Evolutionary conservation across 164 flowering plant genomes (phyloP).

Genomic region (Umbellularia californica): DNA sequence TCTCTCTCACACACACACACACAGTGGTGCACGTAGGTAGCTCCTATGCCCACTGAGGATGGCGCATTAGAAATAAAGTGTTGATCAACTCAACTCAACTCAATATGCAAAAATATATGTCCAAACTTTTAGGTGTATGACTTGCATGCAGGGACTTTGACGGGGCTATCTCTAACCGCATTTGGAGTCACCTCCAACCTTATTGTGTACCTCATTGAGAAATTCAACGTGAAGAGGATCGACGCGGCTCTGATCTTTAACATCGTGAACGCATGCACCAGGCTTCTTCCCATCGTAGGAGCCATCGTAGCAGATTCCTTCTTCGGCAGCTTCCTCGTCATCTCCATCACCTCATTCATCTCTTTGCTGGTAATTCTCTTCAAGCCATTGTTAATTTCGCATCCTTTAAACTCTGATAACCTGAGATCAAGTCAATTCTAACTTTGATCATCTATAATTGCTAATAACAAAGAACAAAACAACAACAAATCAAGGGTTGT

Average conservation of each 20-base stretch:
- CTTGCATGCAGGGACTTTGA: conserved; percentile 1
- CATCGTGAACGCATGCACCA: conserved; percentile 26
- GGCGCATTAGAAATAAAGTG: too few species aligned
- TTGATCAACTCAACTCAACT: background rate
- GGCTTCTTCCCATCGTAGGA: conserved; percentile 29
- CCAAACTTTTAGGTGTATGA: background rate
- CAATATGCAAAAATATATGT: too few species aligned
- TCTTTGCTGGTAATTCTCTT: conserved; percentile 31
- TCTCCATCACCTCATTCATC: conserved; percentile 21
- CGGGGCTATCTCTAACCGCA: conserved; percentile 20
- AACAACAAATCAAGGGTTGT: too few species aligned
- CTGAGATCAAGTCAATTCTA: too few species aligned
- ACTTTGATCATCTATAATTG: too few species aligned
- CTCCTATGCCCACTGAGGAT: too few species aligned
- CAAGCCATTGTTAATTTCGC: background rate
- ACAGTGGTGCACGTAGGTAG: too few species aligned
- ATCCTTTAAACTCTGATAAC: too few species aligned
- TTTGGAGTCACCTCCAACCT: conserved; percentile 33
- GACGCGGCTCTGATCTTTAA: conserved; percentile 37
- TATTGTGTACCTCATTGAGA: conserved; percentile 33
- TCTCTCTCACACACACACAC: too few species aligned
- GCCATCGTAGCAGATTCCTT: conserved; percentile 46
- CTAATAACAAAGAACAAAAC: too few species aligned
- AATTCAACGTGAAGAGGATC: conserved; percentile 37
- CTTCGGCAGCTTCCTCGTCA: conserved; percentile 35